Conservation (phyloP, 2,329 filamentous ascomycete genomes). For the Phyllosticta citrichinensis region DNA sequence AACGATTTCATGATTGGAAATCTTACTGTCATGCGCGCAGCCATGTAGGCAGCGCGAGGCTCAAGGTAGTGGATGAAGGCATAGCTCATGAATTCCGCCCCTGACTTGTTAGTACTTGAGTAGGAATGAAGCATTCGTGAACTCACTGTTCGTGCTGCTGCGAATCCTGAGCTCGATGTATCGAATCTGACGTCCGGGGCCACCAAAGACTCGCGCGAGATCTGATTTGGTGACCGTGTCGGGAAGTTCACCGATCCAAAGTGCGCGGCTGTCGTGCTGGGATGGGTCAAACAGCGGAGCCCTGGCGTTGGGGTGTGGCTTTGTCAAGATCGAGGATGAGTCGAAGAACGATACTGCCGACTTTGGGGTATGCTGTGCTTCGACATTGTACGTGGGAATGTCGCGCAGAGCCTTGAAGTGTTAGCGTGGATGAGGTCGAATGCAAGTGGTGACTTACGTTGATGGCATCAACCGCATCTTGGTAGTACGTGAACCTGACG, state of each 20-base stretch:
- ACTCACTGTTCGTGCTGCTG: neutral
- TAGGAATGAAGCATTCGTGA: neutral
- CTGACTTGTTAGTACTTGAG: neutral
- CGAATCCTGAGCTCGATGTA: conserved; percentile 1
- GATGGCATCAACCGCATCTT: conserved; percentile 2
- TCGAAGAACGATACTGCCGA: neutral
- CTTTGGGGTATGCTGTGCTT: neutral
- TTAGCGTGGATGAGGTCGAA: neutral
- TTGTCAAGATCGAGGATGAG: neutral
- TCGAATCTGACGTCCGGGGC: neutral
- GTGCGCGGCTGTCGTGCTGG: neutral
- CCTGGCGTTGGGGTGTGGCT: neutral
- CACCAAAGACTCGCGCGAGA: neutral
- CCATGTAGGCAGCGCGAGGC: neutral
- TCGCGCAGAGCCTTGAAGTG: neutral
- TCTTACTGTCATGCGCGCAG: conserved; percentile 1
- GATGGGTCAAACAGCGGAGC: neutral
- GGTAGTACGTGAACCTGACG: conserved; percentile 1
- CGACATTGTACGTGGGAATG: neutral
- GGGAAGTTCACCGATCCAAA: conserved; percentile 4
- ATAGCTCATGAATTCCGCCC: neutral
- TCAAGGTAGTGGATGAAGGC: neutral
- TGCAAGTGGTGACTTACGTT: neutral
- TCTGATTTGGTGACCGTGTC: neutral
- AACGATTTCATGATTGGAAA: neutral